Percentiles rank a stretch among this genome's conserved stretches.
phyloP scores from a whole-genome alignment of 306 rosid genomes.

The Acacia confusa region DNA sequence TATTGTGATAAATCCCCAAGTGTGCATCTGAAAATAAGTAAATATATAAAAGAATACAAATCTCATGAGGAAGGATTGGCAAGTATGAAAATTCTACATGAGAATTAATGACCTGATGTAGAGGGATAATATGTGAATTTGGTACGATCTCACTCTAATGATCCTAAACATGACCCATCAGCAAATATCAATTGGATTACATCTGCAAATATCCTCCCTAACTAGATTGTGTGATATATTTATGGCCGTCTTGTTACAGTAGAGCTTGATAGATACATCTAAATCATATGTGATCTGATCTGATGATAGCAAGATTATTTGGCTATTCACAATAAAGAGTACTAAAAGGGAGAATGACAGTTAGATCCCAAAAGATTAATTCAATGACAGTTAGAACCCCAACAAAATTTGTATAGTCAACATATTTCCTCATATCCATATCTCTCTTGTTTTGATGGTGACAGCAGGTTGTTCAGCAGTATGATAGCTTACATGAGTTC shows the following conservation, averaged over 20 bases:
- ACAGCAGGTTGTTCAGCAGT: conserved; percentile 61
- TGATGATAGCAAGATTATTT: not conserved
- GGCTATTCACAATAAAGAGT: not conserved
- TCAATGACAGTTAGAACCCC: not conserved
- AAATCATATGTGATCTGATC: not conserved
- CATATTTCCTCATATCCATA: not conserved
- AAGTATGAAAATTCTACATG: not conserved
- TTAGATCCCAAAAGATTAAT: not conserved
- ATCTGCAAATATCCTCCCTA: not conserved
- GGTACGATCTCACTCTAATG: not conserved
- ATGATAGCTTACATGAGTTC: conserved; percentile 72
- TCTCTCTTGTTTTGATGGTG: conserved; percentile 27
- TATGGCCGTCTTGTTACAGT: not conserved
- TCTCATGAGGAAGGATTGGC: not conserved
- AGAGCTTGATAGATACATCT: not conserved
- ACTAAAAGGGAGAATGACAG: not conserved
- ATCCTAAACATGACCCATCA: not conserved
- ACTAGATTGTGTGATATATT: not conserved
- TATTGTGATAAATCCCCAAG: not conserved
- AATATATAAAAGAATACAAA: not conserved
- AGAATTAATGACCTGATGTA: not conserved
- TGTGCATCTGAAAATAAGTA: not conserved
- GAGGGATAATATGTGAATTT: not conserved
- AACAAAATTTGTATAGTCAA: not conserved
- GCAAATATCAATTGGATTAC: not conserved